A percentile compares a stretch with the other conserved stretches of the same genome.
Evolutionary conservation across 495 filamentous ascomycete genomes (phyloP).

Genomic region (Penicillium paradoxum): DNA sequence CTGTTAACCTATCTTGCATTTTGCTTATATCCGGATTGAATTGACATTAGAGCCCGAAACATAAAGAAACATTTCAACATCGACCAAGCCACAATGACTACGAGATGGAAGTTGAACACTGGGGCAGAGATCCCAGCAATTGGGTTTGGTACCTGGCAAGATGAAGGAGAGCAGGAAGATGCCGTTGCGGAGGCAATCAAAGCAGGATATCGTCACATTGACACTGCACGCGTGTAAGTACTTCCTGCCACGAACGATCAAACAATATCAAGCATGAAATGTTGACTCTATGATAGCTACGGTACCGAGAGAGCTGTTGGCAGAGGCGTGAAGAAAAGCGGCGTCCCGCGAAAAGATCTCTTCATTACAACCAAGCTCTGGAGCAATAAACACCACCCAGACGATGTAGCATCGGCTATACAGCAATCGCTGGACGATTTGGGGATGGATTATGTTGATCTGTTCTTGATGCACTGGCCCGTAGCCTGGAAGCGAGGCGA

Average conservation of each 20-base stretch:
- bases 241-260: neutral
- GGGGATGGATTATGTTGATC: slow-evolving; percentile 60
- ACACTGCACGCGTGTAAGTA: slow-evolving; percentile 50
- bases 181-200: slow-evolving; percentile 47
- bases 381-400: slow-evolving; percentile 62
- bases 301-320: slow-evolving; percentile 50
- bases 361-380: slow-evolving; percentile 71
- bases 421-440: slow-evolving; percentile 58
- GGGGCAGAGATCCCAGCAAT: slow-evolving; percentile 47
- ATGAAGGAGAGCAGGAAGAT: slow-evolving; percentile 39
- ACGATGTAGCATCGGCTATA: slow-evolving; percentile 54
- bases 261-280: neutral
- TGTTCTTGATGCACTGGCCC: slow-evolving; percentile 69
- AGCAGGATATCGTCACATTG: slow-evolving; percentile 58
- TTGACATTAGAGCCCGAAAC: no score
- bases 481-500: slow-evolving; percentile 44
- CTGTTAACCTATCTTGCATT: no score
- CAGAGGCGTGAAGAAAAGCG: slow-evolving; percentile 50
- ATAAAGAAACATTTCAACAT: neutral
- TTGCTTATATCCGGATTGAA: no score
- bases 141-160: slow-evolving; percentile 50
- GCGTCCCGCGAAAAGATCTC: slow-evolving; percentile 53
- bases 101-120: slow-evolving; percentile 45
- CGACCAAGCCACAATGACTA: slow-evolving; percentile 6
- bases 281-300: slow-evolving; percentile 34